Conservation (phyloP, 75 land plant species). For the Pinus taeda region DNA sequence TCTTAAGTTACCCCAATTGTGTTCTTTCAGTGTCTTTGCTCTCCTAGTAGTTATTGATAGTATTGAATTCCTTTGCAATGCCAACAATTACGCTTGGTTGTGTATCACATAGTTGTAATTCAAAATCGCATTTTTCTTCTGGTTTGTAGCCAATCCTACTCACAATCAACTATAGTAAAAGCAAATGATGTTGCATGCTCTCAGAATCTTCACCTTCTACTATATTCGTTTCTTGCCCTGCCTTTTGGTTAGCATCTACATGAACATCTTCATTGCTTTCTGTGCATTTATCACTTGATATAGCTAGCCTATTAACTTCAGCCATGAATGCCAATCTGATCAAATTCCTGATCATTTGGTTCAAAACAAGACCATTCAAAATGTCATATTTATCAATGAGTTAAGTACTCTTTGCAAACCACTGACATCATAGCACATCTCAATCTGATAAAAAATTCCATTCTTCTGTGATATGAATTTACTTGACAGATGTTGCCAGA, state of each 20-base stretch:
- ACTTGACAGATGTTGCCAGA: too few species aligned
- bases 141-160: conserved; percentile 57
- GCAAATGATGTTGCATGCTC: conserved; percentile 41
- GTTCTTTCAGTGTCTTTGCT: too few species aligned
- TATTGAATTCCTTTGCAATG: not conserved
- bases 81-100: conserved; percentile 59
- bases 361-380: too few species aligned
- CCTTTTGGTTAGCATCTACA: conserved; percentile 7
- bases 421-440: too few species aligned
- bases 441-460: too few species aligned
- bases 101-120: conserved; percentile 93
- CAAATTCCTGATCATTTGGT: too few species aligned
- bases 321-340: too few species aligned
- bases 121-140: conserved; percentile 91
- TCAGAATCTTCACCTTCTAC: conserved; percentile 8
- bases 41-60: too few species aligned
- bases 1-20: too few species aligned
- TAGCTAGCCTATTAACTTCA: conserved; percentile 28
- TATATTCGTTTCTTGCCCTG: conserved; percentile 6
- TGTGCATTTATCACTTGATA: conserved; percentile 19
- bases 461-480: too few species aligned
- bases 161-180: conserved; percentile 62
- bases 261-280: conserved; percentile 8
- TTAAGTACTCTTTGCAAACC: too few species aligned
- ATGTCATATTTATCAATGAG: too few species aligned